Base-by-base conservation (phyloP, 257 asterid genomes). In the Solanum chiquidenum region DNA sequence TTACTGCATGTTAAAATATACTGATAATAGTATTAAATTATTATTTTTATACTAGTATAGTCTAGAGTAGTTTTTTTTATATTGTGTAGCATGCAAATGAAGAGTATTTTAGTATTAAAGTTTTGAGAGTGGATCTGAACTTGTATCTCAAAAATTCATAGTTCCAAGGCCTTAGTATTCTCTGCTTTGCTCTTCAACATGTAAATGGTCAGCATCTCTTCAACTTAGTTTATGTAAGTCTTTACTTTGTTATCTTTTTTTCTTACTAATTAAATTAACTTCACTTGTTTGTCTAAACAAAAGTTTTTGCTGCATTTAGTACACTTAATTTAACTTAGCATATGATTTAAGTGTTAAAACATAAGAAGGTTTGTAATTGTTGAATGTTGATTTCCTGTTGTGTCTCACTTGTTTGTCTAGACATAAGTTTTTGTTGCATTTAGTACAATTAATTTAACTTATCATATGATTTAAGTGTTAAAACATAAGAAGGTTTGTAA, bases 81-180 rank as follows among this genome's bases (percentile, higher is more conserved):
- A 68, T 58, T 83, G 27, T 58, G 80, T 62, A 91, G 93, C 93
- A 93, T 93, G 93, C 90, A 89, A 88, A 86, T 90, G 88, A 85
- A 87, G 37, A 82, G 7, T 29, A 69, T 68, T 46, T 27, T 73
- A 86, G 33, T 87, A 83, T 42, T 69, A 80, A 52, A 86, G 12
- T 72, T 88, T 38, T 83, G 25, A 87, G 87, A 80, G 91, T 91
- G 92, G 96, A 93, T 95, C 96, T 92, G 88, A 90, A 85, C 87
- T 90, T 90, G 85, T 55, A 84, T 23, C 89, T 88, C 46, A 82
- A 88, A 90, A 87, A 83, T 88, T 92, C 87, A 90, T 89, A 88
- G 86, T 89, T 90, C 90, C 93, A 60, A 91, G 86, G 88, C 86
- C 86, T 89, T 89, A 89, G n/a, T 38, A 64, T 90, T 86, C 89